Conservation (phyloP, 148 eudicot species). For the Camellia sinensis region DNA sequence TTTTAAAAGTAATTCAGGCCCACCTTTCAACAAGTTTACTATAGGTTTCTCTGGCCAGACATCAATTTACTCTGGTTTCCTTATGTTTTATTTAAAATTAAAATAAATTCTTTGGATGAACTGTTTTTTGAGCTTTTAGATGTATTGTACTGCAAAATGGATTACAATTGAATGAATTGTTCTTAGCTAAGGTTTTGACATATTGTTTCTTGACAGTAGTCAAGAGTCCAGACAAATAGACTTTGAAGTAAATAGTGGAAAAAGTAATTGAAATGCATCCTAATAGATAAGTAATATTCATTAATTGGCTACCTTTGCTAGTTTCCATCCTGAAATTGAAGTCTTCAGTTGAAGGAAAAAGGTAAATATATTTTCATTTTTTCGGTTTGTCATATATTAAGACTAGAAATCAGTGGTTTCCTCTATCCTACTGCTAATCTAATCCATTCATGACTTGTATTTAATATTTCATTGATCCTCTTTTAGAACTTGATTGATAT, state of each 20-base stretch:
- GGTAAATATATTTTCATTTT: no score
- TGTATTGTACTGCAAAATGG: background rate
- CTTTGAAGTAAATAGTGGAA: background rate
- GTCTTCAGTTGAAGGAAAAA: no score
- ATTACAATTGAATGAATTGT: background rate
- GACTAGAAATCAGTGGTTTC: no score
- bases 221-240: background rate
- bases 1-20: background rate
- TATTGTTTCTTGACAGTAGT: background rate
- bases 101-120: background rate
- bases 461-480: no score
- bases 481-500: no score
- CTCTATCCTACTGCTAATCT: no score
- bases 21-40: background rate
- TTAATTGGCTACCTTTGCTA: no score
- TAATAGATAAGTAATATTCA: no score
- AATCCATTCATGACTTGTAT: no score
- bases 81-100: background rate
- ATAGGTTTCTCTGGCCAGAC: background rate
- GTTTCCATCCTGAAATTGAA: no score
- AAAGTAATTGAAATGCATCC: background rate
- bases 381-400: no score
- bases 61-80: background rate
- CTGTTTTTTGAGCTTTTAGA: background rate
- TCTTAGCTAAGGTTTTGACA: background rate